Percentiles rank a stretch among this genome's conserved stretches.
Evolutionary conservation across 2,329 filamentous ascomycete species (phyloP).

Genomic region (Aspergillus viridinutans): DNA sequence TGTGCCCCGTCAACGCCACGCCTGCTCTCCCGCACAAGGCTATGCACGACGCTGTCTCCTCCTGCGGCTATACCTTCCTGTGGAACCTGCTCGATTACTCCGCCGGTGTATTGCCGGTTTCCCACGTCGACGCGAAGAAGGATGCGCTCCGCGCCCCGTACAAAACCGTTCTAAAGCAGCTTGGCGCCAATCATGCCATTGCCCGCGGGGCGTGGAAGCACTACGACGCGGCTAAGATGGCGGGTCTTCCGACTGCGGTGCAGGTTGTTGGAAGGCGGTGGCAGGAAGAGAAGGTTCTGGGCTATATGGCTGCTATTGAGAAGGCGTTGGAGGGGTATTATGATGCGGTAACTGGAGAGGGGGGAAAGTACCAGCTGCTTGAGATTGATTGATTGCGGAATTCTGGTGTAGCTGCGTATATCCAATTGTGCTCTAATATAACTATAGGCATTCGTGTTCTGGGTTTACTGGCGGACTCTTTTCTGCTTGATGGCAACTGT

Average conservation of each 20-base stretch:
- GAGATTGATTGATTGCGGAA: constrained; percentile 29
- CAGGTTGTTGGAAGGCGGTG: constrained; percentile 76
- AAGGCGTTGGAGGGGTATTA: constrained; percentile 57
- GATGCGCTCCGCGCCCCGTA: constrained; percentile 57
- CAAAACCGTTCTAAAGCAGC: constrained; percentile 29
- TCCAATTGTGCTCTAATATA: too few species aligned
- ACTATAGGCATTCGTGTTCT: too few species aligned
- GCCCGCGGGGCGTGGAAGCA: constrained; percentile 79
- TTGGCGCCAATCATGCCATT: constrained; percentile 65
- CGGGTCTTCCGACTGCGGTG: constrained; percentile 79
- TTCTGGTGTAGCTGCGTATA: too few species aligned
- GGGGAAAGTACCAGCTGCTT: constrained; percentile 33
- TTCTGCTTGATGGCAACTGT: too few species aligned
- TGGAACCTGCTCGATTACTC: constrained; percentile 93
- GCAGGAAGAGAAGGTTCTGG: constrained; percentile 83
- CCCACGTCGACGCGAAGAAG: constrained; percentile 71
- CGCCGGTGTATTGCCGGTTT: constrained; percentile 76
- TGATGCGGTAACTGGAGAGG: constrained; percentile 29
- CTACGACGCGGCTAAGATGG: constrained; percentile 79
- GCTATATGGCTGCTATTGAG: constrained; percentile 75
- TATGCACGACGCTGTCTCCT: constrained; percentile 80
- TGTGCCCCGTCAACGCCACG: constrained; percentile 84
- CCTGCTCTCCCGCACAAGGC: constrained; percentile 81
- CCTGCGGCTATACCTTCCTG: constrained; percentile 88
- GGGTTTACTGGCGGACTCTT: too few species aligned